Conservation (phyloP, 208 protist species). For the Leishmania martiniquensis region DNA sequence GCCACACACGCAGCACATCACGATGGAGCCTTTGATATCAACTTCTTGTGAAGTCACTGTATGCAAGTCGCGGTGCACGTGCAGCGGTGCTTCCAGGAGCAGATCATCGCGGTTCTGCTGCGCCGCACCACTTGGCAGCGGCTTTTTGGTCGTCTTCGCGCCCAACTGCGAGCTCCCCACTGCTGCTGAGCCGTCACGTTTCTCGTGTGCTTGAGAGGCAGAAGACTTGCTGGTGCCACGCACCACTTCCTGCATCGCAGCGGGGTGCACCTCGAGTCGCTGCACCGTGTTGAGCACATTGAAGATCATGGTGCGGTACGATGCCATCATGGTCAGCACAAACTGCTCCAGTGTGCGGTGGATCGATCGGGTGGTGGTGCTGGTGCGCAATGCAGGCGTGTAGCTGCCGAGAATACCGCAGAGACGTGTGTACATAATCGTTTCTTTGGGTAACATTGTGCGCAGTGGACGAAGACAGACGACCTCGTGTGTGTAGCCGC, state of each 20-base stretch:
- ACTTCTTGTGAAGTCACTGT: background rate
- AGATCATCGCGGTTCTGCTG: slow-evolving; percentile 37
- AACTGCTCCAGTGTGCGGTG: slow-evolving; percentile 72
- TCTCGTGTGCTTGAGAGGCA: background rate
- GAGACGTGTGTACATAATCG: slow-evolving; percentile 60
- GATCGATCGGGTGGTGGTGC: slow-evolving; percentile 50
- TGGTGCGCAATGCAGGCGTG: slow-evolving; percentile 60
- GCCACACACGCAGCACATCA: slow-evolving; percentile 35
- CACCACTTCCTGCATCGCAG: slow-evolving; percentile 28
- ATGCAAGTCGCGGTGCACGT: slow-evolving; percentile 2
- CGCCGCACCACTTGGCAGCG: slow-evolving; percentile 30
- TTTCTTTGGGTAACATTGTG: slow-evolving; percentile 64
- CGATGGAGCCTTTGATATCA: background rate
- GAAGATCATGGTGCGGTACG: slow-evolving; percentile 77
- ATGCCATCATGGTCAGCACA: slow-evolving; percentile 44
- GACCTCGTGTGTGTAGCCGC: slow-evolving; percentile 45
- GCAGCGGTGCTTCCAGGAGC: background rate
- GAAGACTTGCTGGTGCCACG: background rate
- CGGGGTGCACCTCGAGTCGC: slow-evolving; percentile 41
- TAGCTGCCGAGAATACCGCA: slow-evolving; percentile 49
- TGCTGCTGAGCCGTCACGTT: background rate
- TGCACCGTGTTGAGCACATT: slow-evolving; percentile 79
- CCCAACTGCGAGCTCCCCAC: background rate
- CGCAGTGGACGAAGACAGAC: slow-evolving; percentile 73
- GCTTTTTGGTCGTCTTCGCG: slow-evolving; percentile 1